These are phyloP conservation scores for Penicillium coffeae DNA, from an alignment of 495 filamentous ascomycete genomes.

Conservation along the genomic window DNA sequence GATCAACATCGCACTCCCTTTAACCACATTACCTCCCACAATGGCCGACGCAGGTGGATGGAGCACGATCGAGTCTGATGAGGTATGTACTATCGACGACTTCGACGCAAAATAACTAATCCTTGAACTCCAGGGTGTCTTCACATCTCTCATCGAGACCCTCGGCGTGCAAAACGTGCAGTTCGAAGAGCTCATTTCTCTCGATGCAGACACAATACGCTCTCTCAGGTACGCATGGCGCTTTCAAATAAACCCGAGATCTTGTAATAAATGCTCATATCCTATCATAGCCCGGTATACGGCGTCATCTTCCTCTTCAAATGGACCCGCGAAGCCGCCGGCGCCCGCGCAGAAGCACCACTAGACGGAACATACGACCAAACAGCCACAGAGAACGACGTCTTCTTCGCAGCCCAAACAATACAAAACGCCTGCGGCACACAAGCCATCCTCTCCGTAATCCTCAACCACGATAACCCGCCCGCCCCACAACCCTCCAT, in stretches of 20 bases:
- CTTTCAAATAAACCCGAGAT: too few species aligned
- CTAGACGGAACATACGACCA: conserved; percentile 76
- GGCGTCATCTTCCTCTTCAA: conserved; percentile 99
- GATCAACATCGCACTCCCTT: neutral
- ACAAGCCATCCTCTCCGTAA: conserved; percentile 87
- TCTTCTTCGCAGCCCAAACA: conserved; percentile 96
- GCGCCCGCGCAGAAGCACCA: conserved; percentile 56
- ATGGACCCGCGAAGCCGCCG: conserved; percentile 74
- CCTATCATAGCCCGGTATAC: conserved; percentile 65
- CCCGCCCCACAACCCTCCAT: conserved; percentile 16
- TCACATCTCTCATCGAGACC: conserved; percentile 88
- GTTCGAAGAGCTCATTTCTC: conserved; percentile 91
- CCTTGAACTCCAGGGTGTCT: conserved; percentile 68
- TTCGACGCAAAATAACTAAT: conserved; percentile 3
- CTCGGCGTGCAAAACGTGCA: conserved; percentile 91
- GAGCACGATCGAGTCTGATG: conserved; percentile 89
- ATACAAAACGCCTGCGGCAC: conserved; percentile 99
- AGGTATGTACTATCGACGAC: conserved; percentile 51
- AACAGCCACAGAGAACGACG: conserved; percentile 57
- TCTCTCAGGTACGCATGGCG: conserved; percentile 61
- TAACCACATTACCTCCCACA: conserved; percentile 1
- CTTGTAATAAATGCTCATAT: too few species aligned
- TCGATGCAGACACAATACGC: conserved; percentile 77
- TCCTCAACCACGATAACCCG: conserved; percentile 72
- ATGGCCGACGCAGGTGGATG: conserved; percentile 55